A percentile compares a stretch with the other conserved stretches of the same genome.
These are phyloP conservation scores for Sarocladiaceae sp. DNA, from an alignment of 2,329 filamentous ascomycete genomes.

Conservation along the genomic window DNA sequence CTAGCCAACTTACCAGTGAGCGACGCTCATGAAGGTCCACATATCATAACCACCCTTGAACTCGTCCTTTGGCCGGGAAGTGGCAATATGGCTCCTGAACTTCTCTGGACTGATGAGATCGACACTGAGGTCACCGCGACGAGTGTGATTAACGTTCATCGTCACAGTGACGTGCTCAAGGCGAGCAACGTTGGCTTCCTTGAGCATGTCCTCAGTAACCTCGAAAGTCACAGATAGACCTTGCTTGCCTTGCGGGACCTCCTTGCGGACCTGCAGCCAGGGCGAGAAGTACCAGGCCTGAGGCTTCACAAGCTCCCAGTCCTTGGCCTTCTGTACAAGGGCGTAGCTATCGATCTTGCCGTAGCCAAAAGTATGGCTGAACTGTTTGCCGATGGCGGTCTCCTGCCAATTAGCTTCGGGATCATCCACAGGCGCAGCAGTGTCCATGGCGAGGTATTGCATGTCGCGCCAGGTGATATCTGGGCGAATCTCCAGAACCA, in stretches of 20 bases:
- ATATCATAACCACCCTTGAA: constrained; percentile 69
- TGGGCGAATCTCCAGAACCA: constrained; percentile 77
- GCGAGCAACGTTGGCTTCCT: constrained; percentile 73
- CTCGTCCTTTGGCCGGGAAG: constrained; percentile 63
- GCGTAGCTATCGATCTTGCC: constrained; percentile 88
- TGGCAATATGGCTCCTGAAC: constrained; percentile 77
- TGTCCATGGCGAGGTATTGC: constrained; percentile 83
- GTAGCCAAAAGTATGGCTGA: constrained; percentile 91
- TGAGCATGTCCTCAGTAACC: constrained; percentile 74
- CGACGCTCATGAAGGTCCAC: constrained; percentile 99
- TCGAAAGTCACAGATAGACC: constrained; percentile 77
- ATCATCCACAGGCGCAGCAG: constrained; percentile 74
- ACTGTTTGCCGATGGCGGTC: constrained; percentile 75
- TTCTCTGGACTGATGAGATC: constrained; percentile 82
- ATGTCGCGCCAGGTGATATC: constrained; percentile 91
- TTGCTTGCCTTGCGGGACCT: constrained; percentile 76
- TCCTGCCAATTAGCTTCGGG: constrained; percentile 67
- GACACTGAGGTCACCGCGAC: constrained; percentile 85
- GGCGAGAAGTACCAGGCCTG: constrained; percentile 93
- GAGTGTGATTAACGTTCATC: constrained; percentile 88
- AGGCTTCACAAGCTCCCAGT: constrained; percentile 83
- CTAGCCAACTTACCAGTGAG: constrained; percentile 66
- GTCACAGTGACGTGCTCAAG: constrained; percentile 95
- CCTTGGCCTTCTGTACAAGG: constrained; percentile 78
- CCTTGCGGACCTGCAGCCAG: constrained; percentile 83